Conservation (phyloP, 371 early-diverging fungal genomes). For the Mucor piriformis region DNA sequence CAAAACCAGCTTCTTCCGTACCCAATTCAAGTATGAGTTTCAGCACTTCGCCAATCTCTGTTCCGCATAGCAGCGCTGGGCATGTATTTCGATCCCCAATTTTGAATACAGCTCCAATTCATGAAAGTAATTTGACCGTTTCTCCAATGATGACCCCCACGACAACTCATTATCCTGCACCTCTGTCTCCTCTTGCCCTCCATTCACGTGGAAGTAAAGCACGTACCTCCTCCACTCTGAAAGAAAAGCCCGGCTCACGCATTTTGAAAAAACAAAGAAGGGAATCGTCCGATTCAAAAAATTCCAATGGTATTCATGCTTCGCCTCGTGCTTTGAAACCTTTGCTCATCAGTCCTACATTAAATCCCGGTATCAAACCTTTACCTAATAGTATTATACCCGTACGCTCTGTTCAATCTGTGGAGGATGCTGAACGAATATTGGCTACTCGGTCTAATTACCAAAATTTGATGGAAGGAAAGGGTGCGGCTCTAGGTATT, state of each 20-base stretch:
- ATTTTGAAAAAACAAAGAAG: constrained; percentile 26
- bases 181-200: constrained; percentile 8
- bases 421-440: constrained; percentile 48
- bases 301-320: constrained; percentile 4
- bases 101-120: constrained; percentile 1
- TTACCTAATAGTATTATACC: constrained; percentile 13
- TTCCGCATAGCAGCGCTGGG: not conserved
- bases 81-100: constrained; percentile 7
- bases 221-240: not conserved
- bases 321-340: constrained; percentile 53
- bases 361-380: constrained; percentile 25
- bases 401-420: not conserved
- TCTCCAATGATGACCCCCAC: constrained; percentile 7
- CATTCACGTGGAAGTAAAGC: not conserved
- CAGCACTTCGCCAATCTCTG: too few relatives aligned
- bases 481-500: constrained; percentile 75
- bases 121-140: not conserved
- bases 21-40: not conserved
- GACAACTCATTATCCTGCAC: not conserved
- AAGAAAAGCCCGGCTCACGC: not conserved
- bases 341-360: constrained; percentile 46
- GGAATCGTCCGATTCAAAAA: constrained; percentile 24
- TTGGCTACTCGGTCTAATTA: constrained; percentile 86
- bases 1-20: not conserved
- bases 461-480: constrained; percentile 82